Conservation (phyloP, 495 filamentous ascomycete species). For the Aspergillus leporis region DNA sequence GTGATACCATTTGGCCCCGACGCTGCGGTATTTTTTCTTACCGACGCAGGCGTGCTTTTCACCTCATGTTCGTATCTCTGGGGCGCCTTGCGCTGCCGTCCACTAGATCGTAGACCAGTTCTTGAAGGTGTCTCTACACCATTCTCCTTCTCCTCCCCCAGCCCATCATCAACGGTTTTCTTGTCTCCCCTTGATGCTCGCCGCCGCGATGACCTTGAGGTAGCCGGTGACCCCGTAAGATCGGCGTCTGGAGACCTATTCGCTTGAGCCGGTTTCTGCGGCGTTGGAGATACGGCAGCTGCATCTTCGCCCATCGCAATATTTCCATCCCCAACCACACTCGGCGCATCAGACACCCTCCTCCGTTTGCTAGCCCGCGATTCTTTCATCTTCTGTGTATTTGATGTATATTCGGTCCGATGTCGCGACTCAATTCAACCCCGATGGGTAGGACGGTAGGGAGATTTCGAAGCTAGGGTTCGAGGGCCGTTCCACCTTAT, state of each 20-base stretch:
- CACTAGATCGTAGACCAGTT: constrained; percentile 37
- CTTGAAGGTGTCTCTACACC: constrained; percentile 25
- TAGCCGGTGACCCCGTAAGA: constrained; percentile 17
- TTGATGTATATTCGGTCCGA: not conserved
- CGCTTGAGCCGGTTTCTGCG: constrained; percentile 12
- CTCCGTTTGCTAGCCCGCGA: constrained; percentile 43
- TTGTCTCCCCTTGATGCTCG: constrained; percentile 25
- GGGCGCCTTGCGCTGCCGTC: constrained; percentile 43
- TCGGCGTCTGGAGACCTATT: constrained; percentile 7
- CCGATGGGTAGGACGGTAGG: not conserved
- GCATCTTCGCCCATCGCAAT: constrained; percentile 29
- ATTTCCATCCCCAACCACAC: constrained; percentile 39
- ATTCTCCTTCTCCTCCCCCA: constrained; percentile 6
- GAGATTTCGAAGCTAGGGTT: not conserved
- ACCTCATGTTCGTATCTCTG: constrained; percentile 37
- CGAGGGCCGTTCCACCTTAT: not conserved
- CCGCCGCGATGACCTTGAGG: constrained; percentile 22
- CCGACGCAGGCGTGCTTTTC: constrained; percentile 23
- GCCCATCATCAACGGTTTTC: constrained; percentile 6
- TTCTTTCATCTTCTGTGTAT: constrained; percentile 34
- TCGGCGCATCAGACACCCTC: constrained; percentile 33
- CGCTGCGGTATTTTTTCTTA: constrained; percentile 25
- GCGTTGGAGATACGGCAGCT: constrained; percentile 16
- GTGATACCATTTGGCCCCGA: constrained; percentile 25
- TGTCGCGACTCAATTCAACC: not conserved